Conservation (phyloP, 257 asterid species). For the Solanum peruvianum region DNA sequence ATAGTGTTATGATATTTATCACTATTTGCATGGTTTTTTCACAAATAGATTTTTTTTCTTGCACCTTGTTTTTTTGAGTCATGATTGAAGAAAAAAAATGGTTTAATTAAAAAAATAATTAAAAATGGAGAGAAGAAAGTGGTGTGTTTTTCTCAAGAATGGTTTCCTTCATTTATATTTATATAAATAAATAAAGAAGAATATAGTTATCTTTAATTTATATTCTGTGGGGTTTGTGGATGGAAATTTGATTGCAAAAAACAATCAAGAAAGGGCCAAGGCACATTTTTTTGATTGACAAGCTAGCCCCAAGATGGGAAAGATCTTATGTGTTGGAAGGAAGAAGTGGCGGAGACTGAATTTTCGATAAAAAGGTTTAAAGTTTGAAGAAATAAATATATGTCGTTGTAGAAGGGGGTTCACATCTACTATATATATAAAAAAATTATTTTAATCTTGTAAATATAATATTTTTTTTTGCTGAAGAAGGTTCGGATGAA, state of each 20-base stretch:
- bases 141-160: neutral
- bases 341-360: too few species aligned
- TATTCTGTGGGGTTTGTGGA: slow-evolving; percentile 1
- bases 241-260: neutral
- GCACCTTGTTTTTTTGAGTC: neutral
- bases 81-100: neutral
- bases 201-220: neutral
- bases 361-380: too few species aligned
- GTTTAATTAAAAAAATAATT: too few species aligned
- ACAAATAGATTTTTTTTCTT: slow-evolving; percentile 11
- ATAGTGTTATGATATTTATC: slow-evolving; percentile 18
- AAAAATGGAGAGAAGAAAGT: neutral
- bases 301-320: neutral
- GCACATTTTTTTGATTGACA: neutral
- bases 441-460: too few species aligned
- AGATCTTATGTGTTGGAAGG: neutral
- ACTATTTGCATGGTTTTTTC: slow-evolving; percentile 25
- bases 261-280: neutral
- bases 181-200: neutral
- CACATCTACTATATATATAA: too few species aligned
- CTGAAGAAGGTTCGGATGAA: too few species aligned
- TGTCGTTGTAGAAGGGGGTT: rapidly evolving
- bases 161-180: neutral
- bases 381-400: too few species aligned
- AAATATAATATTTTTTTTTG: too few species aligned